These are phyloP conservation scores for Geoglossum glabrum DNA, from an alignment of 495 filamentous ascomycete species.

Conservation along the genomic window DNA sequence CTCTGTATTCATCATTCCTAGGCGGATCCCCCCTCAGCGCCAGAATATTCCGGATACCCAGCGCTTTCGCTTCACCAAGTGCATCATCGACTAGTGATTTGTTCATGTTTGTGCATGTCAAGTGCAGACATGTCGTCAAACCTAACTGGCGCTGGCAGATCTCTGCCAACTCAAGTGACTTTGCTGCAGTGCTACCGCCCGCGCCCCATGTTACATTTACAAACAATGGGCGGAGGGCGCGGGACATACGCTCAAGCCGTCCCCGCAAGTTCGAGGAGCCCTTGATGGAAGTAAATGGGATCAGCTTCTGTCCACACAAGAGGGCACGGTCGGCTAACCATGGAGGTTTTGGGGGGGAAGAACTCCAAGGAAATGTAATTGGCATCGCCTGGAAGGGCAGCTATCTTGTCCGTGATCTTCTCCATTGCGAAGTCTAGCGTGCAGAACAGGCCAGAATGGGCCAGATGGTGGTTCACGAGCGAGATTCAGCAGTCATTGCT, in stretches of 20 bases:
- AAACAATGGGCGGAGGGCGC: constrained; percentile 74
- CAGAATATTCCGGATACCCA: constrained; percentile 86
- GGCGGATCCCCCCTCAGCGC: constrained; percentile 90
- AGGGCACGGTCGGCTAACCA: constrained; percentile 28
- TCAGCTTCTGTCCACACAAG: neutral
- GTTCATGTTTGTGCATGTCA: constrained; percentile 98
- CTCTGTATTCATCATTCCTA: constrained; percentile 63
- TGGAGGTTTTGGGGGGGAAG: constrained; percentile 90
- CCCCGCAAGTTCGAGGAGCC: constrained; percentile 81
- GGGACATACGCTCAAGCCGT: constrained; percentile 87
- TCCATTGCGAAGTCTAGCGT: constrained; percentile 33
- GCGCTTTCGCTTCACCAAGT: constrained; percentile 74
- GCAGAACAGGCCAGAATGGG: too few relatives aligned
- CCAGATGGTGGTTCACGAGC: neutral
- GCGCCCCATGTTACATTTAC: constrained; percentile 98
- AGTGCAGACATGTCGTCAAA: constrained; percentile 84
- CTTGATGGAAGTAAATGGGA: constrained; percentile 21
- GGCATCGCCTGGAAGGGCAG: constrained; percentile 59
- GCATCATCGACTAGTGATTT: constrained; percentile 68
- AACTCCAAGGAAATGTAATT: constrained; percentile 96
- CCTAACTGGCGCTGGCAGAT: constrained; percentile 81
- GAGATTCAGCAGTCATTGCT: neutral
- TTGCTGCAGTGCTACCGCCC: constrained; percentile 72
- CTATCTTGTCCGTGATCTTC: constrained; percentile 93
- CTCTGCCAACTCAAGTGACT: constrained; percentile 86